A percentile compares a stretch with the other conserved stretches of the same genome.
Conservation (phyloP, 2,329 filamentous ascomycete genomes). For the Neofusicoccum sp. region DNA sequence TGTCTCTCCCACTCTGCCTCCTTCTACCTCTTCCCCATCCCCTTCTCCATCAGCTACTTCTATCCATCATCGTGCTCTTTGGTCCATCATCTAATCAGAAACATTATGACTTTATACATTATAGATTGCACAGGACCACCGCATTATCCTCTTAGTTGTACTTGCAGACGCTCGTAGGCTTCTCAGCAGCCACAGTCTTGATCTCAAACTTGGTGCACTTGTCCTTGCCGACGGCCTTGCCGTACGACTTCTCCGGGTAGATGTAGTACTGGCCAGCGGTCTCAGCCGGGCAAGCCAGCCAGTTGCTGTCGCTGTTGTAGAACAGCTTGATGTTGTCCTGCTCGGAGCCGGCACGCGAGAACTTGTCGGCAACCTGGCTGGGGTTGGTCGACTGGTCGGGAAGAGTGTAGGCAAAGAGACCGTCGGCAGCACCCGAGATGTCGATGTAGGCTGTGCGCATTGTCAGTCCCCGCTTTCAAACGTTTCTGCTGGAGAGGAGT, state of each 20-base stretch:
- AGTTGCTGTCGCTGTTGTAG: neutral
- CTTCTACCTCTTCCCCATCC: no score
- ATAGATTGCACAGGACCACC: neutral
- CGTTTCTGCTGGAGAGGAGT: no score
- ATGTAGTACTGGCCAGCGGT: neutral
- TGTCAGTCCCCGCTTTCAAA: neutral
- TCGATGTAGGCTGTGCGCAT: neutral
- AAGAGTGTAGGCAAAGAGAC: neutral
- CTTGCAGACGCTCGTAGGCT: neutral
- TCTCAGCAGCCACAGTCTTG: neutral
- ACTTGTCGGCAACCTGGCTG: neutral
- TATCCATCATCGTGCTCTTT: no score
- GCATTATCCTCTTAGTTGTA: conserved; percentile 1
- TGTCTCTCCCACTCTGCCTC: no score
- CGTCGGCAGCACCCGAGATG: conserved; percentile 1
- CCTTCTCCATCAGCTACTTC: no score
- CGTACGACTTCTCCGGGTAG: neutral
- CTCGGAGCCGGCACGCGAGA: neutral
- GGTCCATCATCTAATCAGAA: no score
- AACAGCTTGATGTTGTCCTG: neutral
- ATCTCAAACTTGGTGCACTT: neutral
- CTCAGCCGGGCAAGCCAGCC: conserved; percentile 1
- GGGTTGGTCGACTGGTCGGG: neutral
- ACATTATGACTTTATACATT: no score
- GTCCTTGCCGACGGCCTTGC: neutral